These are phyloP conservation scores for Mucor piriformis DNA, from an alignment of 371 early-diverging fungal genomes.

Conservation along the genomic window DNA sequence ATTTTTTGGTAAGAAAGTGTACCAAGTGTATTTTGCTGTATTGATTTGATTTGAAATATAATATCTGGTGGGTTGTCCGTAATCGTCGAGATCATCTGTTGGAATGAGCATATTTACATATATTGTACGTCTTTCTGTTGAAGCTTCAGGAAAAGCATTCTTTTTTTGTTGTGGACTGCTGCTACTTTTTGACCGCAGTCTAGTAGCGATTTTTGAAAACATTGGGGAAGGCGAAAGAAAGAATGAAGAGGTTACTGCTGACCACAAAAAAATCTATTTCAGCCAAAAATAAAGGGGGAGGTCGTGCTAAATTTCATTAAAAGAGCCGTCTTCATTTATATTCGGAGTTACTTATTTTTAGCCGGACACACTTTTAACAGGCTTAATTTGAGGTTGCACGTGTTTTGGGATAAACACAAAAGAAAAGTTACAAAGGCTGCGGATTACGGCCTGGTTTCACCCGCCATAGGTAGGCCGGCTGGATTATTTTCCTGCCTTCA, in stretches of 20 bases:
- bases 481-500: too few species aligned
- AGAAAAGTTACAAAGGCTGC: conserved; percentile 9
- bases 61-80: conserved; percentile 36
- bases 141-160: conserved; percentile 39
- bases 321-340: too few species aligned
- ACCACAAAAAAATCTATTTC: neutral
- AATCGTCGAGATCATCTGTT: conserved; percentile 42
- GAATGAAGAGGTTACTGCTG: neutral
- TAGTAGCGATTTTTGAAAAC: conserved; percentile 3
- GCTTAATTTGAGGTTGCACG: too few species aligned
- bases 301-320: too few species aligned
- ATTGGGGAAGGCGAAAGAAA: neutral
- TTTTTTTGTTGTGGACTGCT: conserved; percentile 21
- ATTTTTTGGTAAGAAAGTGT: conserved; percentile 93
- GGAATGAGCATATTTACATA: conserved; percentile 53
- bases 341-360: too few species aligned
- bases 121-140: conserved; percentile 43
- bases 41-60: conserved; percentile 70
- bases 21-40: conserved; percentile 84
- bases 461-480: too few species aligned
- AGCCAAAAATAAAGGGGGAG: neutral
- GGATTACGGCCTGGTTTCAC: neutral
- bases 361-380: too few species aligned
- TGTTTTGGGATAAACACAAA: too few species aligned
- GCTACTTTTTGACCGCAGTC: conserved; percentile 3